Evolutionary conservation across 208 protist genomes (phyloP).

Genomic region (Trypanosoma lewisi): DNA sequence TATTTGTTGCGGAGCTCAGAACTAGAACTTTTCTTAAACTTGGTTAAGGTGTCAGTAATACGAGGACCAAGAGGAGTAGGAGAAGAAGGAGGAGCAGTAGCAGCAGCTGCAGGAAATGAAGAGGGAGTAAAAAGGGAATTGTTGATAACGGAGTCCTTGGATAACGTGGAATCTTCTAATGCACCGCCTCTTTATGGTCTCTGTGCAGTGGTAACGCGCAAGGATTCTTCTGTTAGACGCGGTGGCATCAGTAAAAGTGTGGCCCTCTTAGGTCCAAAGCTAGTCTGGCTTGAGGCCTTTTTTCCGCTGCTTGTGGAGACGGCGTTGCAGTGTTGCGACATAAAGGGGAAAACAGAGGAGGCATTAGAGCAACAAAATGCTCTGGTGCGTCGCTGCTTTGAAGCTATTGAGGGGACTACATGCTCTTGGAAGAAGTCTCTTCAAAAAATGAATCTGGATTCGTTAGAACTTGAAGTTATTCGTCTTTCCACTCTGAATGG

Average conservation of each 20-base stretch:
- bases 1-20: slow-evolving; percentile 7
- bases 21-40: neutral
- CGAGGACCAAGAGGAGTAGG: neutral
- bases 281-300: slow-evolving; percentile 73
- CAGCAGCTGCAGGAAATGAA: neutral
- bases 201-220: slow-evolving; percentile 70
- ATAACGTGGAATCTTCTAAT: neutral
- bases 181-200: slow-evolving; percentile 54
- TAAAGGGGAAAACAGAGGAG: slow-evolving; percentile 47
- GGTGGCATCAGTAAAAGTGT: slow-evolving; percentile 84
- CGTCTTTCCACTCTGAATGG: slow-evolving; percentile 3
- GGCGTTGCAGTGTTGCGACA: slow-evolving; percentile 66
- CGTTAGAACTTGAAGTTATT: slow-evolving; percentile 19
- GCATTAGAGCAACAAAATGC: slow-evolving; percentile 45
- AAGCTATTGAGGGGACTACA: slow-evolving; percentile 44
- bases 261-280: slow-evolving; percentile 57
- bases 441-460: neutral
- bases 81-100: neutral
- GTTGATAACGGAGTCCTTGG: neutral
- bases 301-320: slow-evolving; percentile 65
- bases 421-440: slow-evolving; percentile 23
- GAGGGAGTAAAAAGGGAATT: neutral
- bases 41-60: neutral
- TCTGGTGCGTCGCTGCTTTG: slow-evolving; percentile 57
- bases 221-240: slow-evolving; percentile 50